Evolutionary conservation across 2,329 filamentous ascomycete genomes (phyloP).

Genomic region (Diaporthe batatas): DNA sequence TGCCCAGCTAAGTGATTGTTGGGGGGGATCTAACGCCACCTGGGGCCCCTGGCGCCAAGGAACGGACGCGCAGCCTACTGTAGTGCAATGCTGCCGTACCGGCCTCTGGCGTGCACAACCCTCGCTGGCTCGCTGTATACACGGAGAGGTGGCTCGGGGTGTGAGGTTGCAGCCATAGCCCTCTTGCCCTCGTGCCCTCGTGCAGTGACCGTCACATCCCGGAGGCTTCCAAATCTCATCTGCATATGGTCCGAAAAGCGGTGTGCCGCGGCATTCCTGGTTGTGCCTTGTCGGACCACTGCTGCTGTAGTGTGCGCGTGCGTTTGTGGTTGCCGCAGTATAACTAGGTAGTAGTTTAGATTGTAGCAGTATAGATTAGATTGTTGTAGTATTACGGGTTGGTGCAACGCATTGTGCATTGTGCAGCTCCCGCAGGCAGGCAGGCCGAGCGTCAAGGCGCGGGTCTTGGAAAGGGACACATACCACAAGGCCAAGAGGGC

Average conservation of each 20-base stretch:
- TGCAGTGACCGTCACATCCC: background rate
- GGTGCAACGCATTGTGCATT: conserved; percentile 28
- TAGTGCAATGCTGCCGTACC: conserved; percentile 16
- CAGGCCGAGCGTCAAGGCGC: background rate
- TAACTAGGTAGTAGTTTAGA: too few relatives aligned
- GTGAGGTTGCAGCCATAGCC: background rate
- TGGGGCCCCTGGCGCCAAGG: background rate
- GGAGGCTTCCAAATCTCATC: conserved; percentile 3
- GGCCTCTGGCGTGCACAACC: background rate
- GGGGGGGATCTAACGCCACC: background rate
- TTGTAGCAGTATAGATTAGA: too few relatives aligned
- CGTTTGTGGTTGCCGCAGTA: background rate
- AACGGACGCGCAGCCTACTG: background rate
- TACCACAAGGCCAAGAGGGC: too few relatives aligned
- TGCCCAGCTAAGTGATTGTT: background rate
- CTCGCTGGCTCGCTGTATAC: background rate
- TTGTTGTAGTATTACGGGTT: background rate
- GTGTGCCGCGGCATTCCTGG: background rate
- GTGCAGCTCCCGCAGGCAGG: background rate
- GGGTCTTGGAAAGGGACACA: background rate
- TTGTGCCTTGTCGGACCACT: background rate
- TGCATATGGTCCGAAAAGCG: conserved; percentile 20
- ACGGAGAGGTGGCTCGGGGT: background rate
- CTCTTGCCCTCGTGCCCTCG: background rate
- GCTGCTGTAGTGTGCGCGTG: background rate